Conservation (phyloP, 148 eudicot genomes). For the Pouteria glomerata region DNA sequence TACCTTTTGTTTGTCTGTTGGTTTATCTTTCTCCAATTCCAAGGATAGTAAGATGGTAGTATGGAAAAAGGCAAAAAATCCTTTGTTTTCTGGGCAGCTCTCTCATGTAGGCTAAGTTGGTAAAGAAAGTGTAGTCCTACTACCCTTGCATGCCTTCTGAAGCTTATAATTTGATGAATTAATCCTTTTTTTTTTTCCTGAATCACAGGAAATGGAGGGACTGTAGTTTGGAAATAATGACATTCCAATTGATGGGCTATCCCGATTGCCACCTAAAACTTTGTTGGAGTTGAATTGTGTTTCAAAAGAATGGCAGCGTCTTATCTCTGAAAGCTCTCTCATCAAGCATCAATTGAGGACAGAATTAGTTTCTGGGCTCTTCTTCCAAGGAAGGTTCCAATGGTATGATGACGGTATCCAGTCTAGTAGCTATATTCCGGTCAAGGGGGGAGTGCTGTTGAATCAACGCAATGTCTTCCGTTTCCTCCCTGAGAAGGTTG, state of each 20-base stretch:
- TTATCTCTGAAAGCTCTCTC: conserved; percentile 30
- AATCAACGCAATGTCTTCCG: conserved; percentile 14
- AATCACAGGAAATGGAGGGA: conserved; percentile 12
- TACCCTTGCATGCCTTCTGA: not conserved
- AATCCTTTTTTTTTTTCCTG: conserved; percentile 1
- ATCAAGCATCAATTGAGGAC: conserved; percentile 12
- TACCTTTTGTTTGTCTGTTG: not conserved
- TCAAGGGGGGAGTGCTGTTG: not conserved
- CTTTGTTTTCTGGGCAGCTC: not conserved
- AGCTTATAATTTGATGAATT: not conserved
- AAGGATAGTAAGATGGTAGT: not conserved
- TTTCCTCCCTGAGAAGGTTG: conserved; percentile 38
- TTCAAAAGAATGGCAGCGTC: conserved; percentile 26
- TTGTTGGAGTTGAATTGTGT: conserved; percentile 25
- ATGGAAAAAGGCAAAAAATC: not conserved
- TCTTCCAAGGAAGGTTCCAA: conserved; percentile 34
- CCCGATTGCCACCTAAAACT: conserved; percentile 21
- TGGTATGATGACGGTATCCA: conserved; percentile 22
- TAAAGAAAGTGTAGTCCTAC: not conserved
- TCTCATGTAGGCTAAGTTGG: not conserved
- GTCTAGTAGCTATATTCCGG: conserved; percentile 28
- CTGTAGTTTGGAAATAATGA: conserved; percentile 21
- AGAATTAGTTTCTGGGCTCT: conserved; percentile 32
- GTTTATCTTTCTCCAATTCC: not conserved
- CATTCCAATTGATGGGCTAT: conserved; percentile 15